These are phyloP conservation scores for Ephemerocybe angulata DNA, from an alignment of 768 basidiomycete genomes.

Conservation along the genomic window DNA sequence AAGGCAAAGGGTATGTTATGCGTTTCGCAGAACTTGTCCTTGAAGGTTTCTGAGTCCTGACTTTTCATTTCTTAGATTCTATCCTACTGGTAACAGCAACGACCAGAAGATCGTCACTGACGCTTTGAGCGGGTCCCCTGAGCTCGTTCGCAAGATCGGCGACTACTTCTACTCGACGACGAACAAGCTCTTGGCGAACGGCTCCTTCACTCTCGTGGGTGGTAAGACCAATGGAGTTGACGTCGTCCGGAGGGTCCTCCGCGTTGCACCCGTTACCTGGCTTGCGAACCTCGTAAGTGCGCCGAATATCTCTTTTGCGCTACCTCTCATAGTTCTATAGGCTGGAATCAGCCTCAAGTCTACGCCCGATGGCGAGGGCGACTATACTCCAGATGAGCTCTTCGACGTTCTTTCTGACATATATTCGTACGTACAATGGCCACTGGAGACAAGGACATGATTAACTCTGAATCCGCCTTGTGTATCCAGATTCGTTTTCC, in stretches of 20 bases:
- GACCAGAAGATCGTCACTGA: constrained; percentile 46
- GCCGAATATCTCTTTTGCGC: background rate
- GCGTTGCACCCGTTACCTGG: constrained; percentile 65
- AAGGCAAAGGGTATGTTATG: constrained; percentile 59
- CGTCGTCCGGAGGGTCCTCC: constrained; percentile 66
- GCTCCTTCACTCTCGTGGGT: constrained; percentile 59
- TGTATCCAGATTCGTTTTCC: constrained; percentile 63
- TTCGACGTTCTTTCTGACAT: constrained; percentile 65
- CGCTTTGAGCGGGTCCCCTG: constrained; percentile 45
- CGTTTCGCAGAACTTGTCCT: too few species aligned
- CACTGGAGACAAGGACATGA: too few species aligned
- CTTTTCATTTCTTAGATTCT: constrained; percentile 49
- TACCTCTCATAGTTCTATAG: constrained; percentile 31
- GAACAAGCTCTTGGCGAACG: constrained; percentile 46
- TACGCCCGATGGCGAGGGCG: constrained; percentile 47
- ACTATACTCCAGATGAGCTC: constrained; percentile 59
- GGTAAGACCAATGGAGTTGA: constrained; percentile 53
- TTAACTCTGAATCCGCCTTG: background rate
- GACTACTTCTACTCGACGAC: constrained; percentile 67
- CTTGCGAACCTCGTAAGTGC: constrained; percentile 64
- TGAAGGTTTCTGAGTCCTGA: background rate
- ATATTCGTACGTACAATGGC: constrained; percentile 50
- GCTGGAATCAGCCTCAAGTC: constrained; percentile 72
- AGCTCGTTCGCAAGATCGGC: constrained; percentile 47
- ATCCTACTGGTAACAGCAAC: constrained; percentile 50